Percentiles rank a stretch among this genome's conserved stretches.
Evolutionary conservation across 2,329 filamentous ascomycete genomes (phyloP).

Genomic region (Cladosporium sp.): DNA sequence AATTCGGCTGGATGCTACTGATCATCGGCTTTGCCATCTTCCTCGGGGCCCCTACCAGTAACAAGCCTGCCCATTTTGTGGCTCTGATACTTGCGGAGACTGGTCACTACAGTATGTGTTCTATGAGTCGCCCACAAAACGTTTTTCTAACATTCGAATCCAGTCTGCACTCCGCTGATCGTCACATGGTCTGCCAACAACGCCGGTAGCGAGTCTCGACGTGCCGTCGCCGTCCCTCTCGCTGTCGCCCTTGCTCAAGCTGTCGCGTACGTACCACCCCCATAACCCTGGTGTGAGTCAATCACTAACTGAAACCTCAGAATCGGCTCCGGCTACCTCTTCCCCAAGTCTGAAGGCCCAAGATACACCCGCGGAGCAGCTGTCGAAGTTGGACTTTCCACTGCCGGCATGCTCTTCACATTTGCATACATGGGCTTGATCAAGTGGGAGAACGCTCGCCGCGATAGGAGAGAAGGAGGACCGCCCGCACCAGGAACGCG

Average conservation of each 20-base stretch:
- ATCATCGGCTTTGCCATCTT: conserved; percentile 14
- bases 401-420: conserved; percentile 10
- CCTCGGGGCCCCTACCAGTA: conserved; percentile 11
- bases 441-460: conserved; percentile 12
- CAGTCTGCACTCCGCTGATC: conserved; percentile 15
- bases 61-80: conserved; percentile 14
- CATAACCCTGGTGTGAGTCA: too few species aligned
- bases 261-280: conserved; percentile 8
- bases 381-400: conserved; percentile 12
- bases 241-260: conserved; percentile 13
- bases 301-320: not conserved
- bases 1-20: conserved; percentile 15
- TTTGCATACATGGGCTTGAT: conserved; percentile 15
- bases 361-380: conserved; percentile 8
- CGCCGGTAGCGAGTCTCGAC: conserved; percentile 15
- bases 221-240: conserved; percentile 15
- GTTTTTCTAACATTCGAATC: not conserved
- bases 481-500: conserved; percentile 6
- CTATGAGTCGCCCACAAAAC: not conserved
- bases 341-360: not conserved
- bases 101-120: conserved; percentile 14
- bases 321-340: conserved; percentile 6
- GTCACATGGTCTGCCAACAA: conserved; percentile 17
- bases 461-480: conserved; percentile 13
- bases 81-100: conserved; percentile 14